Evolutionary conservation across 139 green algal species (phyloP), one percentile per base, ranked within the genome.

Genomic region (Deuterostichococcus epilithicus): DNA sequence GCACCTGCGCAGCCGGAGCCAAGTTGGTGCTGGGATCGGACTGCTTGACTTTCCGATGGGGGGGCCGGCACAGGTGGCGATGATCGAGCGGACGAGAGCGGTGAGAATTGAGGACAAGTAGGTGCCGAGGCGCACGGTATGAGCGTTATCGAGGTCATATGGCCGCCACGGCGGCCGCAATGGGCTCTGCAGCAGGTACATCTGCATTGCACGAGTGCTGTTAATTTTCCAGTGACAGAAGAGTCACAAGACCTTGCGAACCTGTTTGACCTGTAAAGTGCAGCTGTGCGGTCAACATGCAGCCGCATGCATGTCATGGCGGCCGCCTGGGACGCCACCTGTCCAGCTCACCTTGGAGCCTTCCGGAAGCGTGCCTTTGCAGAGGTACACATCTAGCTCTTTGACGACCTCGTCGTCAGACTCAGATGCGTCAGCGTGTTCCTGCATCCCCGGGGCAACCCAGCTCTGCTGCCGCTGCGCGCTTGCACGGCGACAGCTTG

Each of bases 161-260:
- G 92, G 86, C 1, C 89, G 84, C 89, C 91, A 94, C 42, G 85
- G 76, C 0, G 88, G 84, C 1, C 93, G 80, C 74, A 98, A 75
- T 1, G 93, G 93, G 71, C 91, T 91, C 78, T 97, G 90, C 30
- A 97, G 80, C 38, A 97, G 70, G 42, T 87, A 89, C 28, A 94
- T 79, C 81, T 95, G 87, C 68, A 82, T 70, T 32, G 4, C 25
- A 68, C 15, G 36, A 37, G 28, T 32, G 32, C n/a, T n/a, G n/a
- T n/a, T n/a, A n/a, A n/a, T n/a, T n/a, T n/a, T n/a, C n/a, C n/a
- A 37, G 63, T 37, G 26, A n/a, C 23, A 67, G 25, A 18, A 4
- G 26, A 6, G 26, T 10, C 25, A 67, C 45, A 60, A 35, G 33
- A 70, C 13, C 34, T 70, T 35, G 63, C 30, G 26, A 70, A 71